Evolutionary conservation across 352 stramenopile species (phyloP).

Genomic region (Halophytophthora batemanensis): DNA sequence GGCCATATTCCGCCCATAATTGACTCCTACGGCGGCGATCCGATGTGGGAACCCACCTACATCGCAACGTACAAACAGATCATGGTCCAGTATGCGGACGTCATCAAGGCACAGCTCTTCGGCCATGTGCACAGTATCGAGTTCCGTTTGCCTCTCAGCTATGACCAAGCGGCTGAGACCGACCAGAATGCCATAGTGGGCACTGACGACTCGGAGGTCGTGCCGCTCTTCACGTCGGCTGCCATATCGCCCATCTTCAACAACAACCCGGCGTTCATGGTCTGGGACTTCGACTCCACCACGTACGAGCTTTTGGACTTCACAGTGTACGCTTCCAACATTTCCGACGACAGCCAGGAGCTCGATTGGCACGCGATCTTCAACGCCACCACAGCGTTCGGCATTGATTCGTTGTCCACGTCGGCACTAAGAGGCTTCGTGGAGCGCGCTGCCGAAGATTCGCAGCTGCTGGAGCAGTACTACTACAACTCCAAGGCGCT

Average conservation of each 20-base stretch:
- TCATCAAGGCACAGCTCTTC: constrained; percentile 88
- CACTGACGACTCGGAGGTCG: constrained; percentile 24
- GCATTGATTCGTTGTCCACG: constrained; percentile 44
- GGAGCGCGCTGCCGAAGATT: constrained; percentile 37
- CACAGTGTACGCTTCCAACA: constrained; percentile 74
- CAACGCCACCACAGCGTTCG: constrained; percentile 48
- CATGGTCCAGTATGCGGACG: constrained; percentile 45
- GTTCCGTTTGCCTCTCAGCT: constrained; percentile 61
- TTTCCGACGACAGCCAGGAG: constrained; percentile 33
- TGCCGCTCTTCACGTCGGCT: constrained; percentile 76
- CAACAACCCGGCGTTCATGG: constrained; percentile 91
- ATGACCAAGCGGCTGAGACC: constrained; percentile 6
- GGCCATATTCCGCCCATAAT: constrained; percentile 91
- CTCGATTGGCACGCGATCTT: constrained; percentile 58
- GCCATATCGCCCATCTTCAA: constrained; percentile 89
- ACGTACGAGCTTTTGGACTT: constrained; percentile 77
- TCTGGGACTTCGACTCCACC: constrained; percentile 65
- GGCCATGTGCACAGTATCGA: constrained; percentile 92
- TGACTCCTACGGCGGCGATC: constrained; percentile 74
- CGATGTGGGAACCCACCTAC: constrained; percentile 87
- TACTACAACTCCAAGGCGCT: constrained; percentile 82
- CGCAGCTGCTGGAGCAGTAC: constrained; percentile 55
- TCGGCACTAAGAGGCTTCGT: constrained; percentile 40
- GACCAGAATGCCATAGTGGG: constrained; percentile 14
- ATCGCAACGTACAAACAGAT: constrained; percentile 80